Percentiles rank a stretch among this genome's conserved stretches.
phyloP scores from a whole-genome alignment of 2,329 filamentous ascomycete species.

The Aspergillus fumigatiaffinis region DNA sequence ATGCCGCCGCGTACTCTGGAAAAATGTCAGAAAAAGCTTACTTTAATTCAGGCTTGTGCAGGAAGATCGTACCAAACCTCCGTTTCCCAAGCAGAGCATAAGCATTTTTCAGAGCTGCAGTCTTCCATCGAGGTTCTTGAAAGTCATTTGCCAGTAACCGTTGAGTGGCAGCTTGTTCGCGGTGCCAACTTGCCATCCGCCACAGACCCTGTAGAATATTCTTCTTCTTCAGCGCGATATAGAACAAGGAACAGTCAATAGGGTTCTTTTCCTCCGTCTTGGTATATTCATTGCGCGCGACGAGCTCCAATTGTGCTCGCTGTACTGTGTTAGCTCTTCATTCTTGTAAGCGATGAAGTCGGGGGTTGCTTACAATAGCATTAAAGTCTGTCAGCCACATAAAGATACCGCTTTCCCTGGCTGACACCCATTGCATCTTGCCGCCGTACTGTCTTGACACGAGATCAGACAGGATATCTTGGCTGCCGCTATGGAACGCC shows the following conservation, averaged over 20 bases:
- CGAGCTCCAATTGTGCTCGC: constrained; percentile 77
- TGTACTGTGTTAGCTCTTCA: constrained; percentile 30
- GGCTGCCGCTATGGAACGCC: constrained; percentile 52
- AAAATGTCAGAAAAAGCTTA: constrained; percentile 1
- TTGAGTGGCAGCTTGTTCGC: constrained; percentile 76
- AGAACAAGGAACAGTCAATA: constrained; percentile 85
- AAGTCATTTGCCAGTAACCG: constrained; percentile 88
- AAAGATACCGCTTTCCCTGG: constrained; percentile 81
- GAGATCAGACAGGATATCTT: constrained; percentile 85
- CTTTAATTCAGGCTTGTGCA: neutral
- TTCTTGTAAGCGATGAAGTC: neutral
- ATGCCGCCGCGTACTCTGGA: constrained; percentile 88
- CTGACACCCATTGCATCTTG: constrained; percentile 77
- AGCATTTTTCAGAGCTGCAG: constrained; percentile 88
- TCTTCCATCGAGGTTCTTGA: constrained; percentile 78
- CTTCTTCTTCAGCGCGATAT: constrained; percentile 88
- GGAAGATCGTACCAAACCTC: constrained; percentile 63
- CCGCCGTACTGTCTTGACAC: constrained; percentile 75
- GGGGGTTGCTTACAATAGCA: constrained; percentile 60
- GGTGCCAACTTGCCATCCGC: constrained; percentile 89
- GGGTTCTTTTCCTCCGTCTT: constrained; percentile 84
- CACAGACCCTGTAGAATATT: constrained; percentile 83
- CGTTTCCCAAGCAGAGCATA: constrained; percentile 90
- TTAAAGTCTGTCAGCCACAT: constrained; percentile 84
- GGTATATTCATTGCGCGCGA: constrained; percentile 91